Evolutionary conservation across 164 flowering plant genomes (phyloP).

Genomic region (Sedum album): DNA sequence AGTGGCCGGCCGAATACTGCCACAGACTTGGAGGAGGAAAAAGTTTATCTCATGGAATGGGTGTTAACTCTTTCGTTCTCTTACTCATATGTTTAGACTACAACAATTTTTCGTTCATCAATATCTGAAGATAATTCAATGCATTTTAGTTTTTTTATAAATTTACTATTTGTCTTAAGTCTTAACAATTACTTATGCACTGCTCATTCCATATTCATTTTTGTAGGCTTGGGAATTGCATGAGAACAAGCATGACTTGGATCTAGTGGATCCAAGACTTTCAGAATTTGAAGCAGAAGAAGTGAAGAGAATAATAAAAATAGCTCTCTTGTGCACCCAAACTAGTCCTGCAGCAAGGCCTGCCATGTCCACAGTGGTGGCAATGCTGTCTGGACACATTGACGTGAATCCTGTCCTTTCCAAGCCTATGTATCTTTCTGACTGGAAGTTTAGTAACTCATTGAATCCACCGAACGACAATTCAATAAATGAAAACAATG

Average conservation of each 20-base stretch:
- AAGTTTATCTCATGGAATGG: slow-evolving; percentile 47
- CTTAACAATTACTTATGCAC: too few relatives aligned
- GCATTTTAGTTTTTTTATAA: too few relatives aligned
- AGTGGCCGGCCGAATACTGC: slow-evolving; percentile 49
- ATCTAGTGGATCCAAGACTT: slow-evolving; percentile 35
- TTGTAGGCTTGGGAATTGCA: slow-evolving; percentile 45
- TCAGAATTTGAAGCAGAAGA: slow-evolving; percentile 27
- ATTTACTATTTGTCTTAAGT: too few relatives aligned
- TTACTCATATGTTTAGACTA: too few relatives aligned
- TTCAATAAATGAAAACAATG: too few relatives aligned
- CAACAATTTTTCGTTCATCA: too few relatives aligned
- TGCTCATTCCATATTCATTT: too few relatives aligned
- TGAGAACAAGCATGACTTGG: slow-evolving; percentile 24
- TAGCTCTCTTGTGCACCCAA: slow-evolving; percentile 59
- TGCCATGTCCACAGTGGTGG: slow-evolving; percentile 53
- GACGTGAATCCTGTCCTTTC: slow-evolving; percentile 36
- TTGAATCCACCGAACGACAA: too few relatives aligned
- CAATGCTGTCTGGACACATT: slow-evolving; percentile 55
- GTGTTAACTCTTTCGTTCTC: slow-evolving; percentile 15
- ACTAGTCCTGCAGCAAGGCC: slow-evolving; percentile 48
- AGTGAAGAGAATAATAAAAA: slow-evolving; percentile 28
- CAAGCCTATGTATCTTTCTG: slow-evolving; percentile 44
- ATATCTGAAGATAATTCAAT: too few relatives aligned
- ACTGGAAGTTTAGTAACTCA: slow-evolving; percentile 35
- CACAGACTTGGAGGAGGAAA: slow-evolving; percentile 26